Base-by-base conservation (phyloP, 768 basidiomycete species). In the Boletus edulis region DNA sequence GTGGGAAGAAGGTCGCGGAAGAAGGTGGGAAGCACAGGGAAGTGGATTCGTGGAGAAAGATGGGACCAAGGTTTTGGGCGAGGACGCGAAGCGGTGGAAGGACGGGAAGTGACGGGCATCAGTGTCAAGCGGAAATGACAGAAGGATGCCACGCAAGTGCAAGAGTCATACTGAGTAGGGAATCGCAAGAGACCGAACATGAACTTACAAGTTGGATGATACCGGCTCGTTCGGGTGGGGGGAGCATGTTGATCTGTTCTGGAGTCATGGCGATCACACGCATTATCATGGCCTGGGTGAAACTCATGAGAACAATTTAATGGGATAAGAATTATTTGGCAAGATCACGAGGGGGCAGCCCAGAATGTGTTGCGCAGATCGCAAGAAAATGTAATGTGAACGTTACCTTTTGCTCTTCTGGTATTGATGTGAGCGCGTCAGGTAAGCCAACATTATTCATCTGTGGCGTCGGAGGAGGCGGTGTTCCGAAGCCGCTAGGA, bases 221-320 rank as follows among this genome's bases (percentile, higher is more conserved):
- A 34, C 83, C 89, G 12, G 83, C 79, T 27, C 89, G 78, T 62
- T 95, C 92, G 5, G 78, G 72, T 2, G 86, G 84, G 11, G 91
- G 87, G 35, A 96, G 72, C 58, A 77, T 75, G 47, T 84, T 82
- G 54, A 97, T 86, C 67, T 97, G 91, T 38, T 91, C 92, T 3
- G 86, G 83, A 1, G 90, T 88, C 85, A 98, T 89, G 35, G 81
- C 75, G 52, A 94, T 64, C 3, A 95, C 86, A 50, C 86, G 86
- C 73, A 89, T 78, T 37, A 95, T 84, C 72, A 92, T 82, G 38
- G 81, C 81, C 87, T 86, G 56, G 13, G 55, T 34, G 47, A 27
- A n/a, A 18, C 18, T 43, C 12, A 40, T 68, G 56, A 62, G 61
- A 57, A 60, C 12, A 14, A 37, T 46, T n/a, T 20, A 52, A 53